A percentile compares a stretch with the other conserved stretches of the same genome.
Evolutionary conservation across 495 filamentous ascomycete species (phyloP).

Genomic region (Penicillium crystallinum): DNA sequence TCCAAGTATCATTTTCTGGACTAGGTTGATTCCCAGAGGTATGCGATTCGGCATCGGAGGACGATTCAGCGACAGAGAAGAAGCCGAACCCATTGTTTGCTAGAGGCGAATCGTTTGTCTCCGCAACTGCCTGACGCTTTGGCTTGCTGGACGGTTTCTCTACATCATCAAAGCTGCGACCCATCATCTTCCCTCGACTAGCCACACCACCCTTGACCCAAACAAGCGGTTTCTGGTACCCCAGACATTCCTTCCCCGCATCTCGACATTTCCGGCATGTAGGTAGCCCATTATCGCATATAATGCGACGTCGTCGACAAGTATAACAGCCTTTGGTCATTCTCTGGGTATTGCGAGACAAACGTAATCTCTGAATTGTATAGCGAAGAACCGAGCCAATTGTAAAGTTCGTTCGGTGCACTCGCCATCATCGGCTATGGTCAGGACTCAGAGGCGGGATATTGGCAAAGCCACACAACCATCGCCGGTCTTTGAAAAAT

Average conservation of each 20-base stretch:
- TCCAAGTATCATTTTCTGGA: conserved; percentile 17
- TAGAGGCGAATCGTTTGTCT: not conserved
- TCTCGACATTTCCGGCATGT: conserved; percentile 59
- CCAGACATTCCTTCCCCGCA: conserved; percentile 56
- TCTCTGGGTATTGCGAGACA: conserved; percentile 9
- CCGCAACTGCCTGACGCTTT: not conserved
- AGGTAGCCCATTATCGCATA: conserved; percentile 58
- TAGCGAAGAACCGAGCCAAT: conserved; percentile 16
- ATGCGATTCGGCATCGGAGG: conserved; percentile 17
- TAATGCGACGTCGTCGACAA: conserved; percentile 46
- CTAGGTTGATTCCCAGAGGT: conserved; percentile 16
- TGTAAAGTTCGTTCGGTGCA: conserved; percentile 11
- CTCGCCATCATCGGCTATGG: conserved; percentile 23
- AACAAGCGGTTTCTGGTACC: conserved; percentile 53
- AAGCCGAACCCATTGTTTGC: conserved; percentile 5
- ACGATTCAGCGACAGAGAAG: conserved; percentile 13
- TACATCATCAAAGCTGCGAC: conserved; percentile 41
- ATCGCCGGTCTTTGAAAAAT: conserved; percentile 9
- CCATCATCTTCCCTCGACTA: conserved; percentile 50
- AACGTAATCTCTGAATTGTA: conserved; percentile 10
- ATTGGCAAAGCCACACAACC: conserved; percentile 7
- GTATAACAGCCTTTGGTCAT: conserved; percentile 50
- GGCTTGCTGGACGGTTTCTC: conserved; percentile 11
- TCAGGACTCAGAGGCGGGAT: conserved; percentile 9
- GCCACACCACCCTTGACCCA: conserved; percentile 50